Percentiles rank a stretch among this genome's conserved stretches.
These are phyloP conservation scores for Blastomyces parvus DNA, from an alignment of 2,329 filamentous ascomycete species.

Conservation along the genomic window DNA sequence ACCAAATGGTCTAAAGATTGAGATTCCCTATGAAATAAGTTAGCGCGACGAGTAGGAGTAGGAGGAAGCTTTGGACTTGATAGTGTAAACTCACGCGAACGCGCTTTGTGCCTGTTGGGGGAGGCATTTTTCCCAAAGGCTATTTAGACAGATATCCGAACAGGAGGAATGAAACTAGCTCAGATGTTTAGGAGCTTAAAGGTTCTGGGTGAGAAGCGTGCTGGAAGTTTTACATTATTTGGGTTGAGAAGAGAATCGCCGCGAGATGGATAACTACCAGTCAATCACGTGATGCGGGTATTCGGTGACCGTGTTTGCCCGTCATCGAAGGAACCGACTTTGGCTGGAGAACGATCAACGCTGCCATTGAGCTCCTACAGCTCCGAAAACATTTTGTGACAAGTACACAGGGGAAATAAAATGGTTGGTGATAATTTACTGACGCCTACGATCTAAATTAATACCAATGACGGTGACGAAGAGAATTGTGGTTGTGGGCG, in stretches of 20 bases:
- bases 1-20: slow-evolving; percentile 41
- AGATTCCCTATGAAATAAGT: slow-evolving; percentile 31
- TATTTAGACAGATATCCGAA: neutral
- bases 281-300: slow-evolving; percentile 4
- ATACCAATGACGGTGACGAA: slow-evolving; percentile 48
- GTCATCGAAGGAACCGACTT: neutral
- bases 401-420: neutral
- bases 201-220: neutral
- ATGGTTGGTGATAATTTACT: neutral
- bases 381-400: neutral
- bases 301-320: neutral
- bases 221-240: neutral
- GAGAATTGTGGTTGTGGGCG: slow-evolving; percentile 81
- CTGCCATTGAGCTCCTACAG: neutral
- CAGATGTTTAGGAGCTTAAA: neutral
- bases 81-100: slow-evolving; percentile 34
- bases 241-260: neutral
- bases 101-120: slow-evolving; percentile 46
- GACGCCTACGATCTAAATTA: neutral
- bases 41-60: slow-evolving; percentile 13
- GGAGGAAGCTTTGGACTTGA: neutral
- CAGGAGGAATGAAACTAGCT: neutral
- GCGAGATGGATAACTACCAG: no score
- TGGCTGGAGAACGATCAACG: no score
- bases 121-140: slow-evolving; percentile 37